Percentiles rank a stretch among this genome's conserved stretches.
Evolutionary conservation across 192 early-diverging fungal species (phyloP).

Genomic region (Coemansia sp.): DNA sequence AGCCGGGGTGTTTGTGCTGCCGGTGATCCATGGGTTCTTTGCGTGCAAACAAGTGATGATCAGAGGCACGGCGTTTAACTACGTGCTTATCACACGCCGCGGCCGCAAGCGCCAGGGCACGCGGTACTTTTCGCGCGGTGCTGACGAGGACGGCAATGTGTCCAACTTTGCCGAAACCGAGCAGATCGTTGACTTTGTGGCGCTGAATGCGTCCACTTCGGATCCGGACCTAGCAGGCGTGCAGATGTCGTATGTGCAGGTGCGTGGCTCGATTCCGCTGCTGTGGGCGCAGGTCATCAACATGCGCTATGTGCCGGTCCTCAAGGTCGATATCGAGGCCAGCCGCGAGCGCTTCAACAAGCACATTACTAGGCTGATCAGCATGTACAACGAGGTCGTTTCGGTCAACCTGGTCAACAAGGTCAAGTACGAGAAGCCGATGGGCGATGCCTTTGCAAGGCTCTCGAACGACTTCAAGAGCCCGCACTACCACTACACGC

Average conservation of each 20-base stretch:
- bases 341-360: conserved; percentile 41
- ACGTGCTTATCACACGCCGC: conserved; percentile 79
- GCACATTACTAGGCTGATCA: conserved; percentile 46
- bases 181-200: conserved; percentile 76
- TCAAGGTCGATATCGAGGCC: conserved; percentile 64
- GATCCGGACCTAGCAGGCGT: conserved; percentile 25
- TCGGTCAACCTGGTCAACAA: conserved; percentile 95
- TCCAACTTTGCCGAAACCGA: conserved; percentile 98
- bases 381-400: conserved; percentile 77
- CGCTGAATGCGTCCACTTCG: conserved; percentile 18
- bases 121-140: conserved; percentile 90
- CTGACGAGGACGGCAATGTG: conserved; percentile 89
- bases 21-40: conserved; percentile 87
- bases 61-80: conserved; percentile 71
- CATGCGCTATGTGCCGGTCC: conserved; percentile 85
- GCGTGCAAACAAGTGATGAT: conserved; percentile 59
- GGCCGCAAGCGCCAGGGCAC: conserved; percentile 82
- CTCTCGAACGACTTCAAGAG: conserved; percentile 62
- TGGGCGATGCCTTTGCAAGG: conserved; percentile 79
- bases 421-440: conserved; percentile 82
- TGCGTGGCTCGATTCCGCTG: conserved; percentile 92
- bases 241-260: conserved; percentile 82
- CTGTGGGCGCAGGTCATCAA: conserved; percentile 94
- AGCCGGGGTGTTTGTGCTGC: conserved; percentile 79
- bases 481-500: conserved; percentile 66